A percentile compares a stretch with the other conserved stretches of the same genome.
Conservation (phyloP, 1,139 yeast genomes). For the Yamadazyma spencermartinsiae region DNA sequence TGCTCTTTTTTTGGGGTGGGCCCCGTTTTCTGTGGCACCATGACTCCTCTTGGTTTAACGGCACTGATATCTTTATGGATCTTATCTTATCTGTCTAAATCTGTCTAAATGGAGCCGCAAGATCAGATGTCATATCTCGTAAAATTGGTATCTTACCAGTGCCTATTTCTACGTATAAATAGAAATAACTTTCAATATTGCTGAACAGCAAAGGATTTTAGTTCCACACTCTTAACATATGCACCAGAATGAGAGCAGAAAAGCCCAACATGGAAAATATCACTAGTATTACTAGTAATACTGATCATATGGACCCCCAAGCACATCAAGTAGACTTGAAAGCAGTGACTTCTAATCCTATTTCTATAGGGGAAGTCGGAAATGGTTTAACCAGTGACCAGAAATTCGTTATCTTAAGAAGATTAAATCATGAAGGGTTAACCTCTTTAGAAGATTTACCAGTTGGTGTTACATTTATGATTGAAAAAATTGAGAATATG, state of each 20-base stretch:
- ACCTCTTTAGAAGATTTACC: constrained; percentile 33
- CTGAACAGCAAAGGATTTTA: too few species aligned
- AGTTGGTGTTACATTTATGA: constrained; percentile 32
- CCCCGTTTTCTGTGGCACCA: too few species aligned
- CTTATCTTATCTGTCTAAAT: background rate
- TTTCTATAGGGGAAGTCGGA: constrained; percentile 27
- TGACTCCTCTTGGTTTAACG: too few species aligned
- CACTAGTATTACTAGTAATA: constrained; percentile 4
- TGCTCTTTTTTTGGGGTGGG: too few species aligned
- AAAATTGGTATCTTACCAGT: background rate
- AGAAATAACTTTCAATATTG: too few species aligned
- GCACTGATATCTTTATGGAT: background rate
- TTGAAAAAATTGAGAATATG: constrained; percentile 38
- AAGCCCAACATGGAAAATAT: background rate
- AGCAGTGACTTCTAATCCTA: constrained; percentile 21
- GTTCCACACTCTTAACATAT: background rate
- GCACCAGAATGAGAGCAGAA: background rate
- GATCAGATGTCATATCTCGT: background rate
- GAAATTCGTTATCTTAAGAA: constrained; percentile 26
- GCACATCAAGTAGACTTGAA: constrained; percentile 21
- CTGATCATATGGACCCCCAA: constrained; percentile 5
- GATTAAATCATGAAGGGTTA: constrained; percentile 27
- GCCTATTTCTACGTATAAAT: background rate
- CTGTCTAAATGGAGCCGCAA: background rate
- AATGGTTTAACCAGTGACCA: constrained; percentile 24